phyloP scores from a whole-genome alignment of 2,329 filamentous ascomycete species.

The Leptoxyphium fumago region DNA sequence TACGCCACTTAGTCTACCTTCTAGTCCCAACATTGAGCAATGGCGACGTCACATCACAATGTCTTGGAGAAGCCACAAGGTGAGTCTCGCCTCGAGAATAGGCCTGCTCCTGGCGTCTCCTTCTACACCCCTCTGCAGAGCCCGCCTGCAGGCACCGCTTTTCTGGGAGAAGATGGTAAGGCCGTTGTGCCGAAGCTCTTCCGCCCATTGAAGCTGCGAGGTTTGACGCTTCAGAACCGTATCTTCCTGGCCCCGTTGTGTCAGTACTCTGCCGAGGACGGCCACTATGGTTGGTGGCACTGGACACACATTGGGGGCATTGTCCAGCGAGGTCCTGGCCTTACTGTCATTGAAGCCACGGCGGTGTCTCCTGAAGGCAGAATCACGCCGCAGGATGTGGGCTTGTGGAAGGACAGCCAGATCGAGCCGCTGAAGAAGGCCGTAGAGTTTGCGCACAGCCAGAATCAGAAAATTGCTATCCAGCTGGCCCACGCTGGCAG shows the following conservation, averaged over 20 bases:
- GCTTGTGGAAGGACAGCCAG: conserved; percentile 76
- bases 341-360: conserved; percentile 67
- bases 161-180: conserved; percentile 32
- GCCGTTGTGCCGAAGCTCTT: conserved; percentile 44
- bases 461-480: conserved; percentile 61
- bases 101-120: conserved; percentile 27
- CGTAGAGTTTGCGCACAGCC: conserved; percentile 65
- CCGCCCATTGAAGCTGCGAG: conserved; percentile 41
- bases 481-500: conserved; percentile 70
- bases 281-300: conserved; percentile 70
- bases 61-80: conserved; percentile 10
- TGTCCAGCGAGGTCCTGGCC: conserved; percentile 56
- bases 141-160: conserved; percentile 32
- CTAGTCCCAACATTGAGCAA: neutral
- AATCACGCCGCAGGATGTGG: conserved; percentile 66
- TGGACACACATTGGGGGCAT: conserved; percentile 70
- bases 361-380: conserved; percentile 60
- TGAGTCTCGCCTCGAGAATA: conserved; percentile 25
- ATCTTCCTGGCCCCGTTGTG: conserved; percentile 50
- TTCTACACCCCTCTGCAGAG: conserved; percentile 35
- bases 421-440: conserved; percentile 56
- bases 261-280: conserved; percentile 52
- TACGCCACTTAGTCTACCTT: too few relatives aligned
- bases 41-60: conserved; percentile 16
- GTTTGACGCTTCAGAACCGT: conserved; percentile 51